Conservation (phyloP, 768 basidiomycete genomes). For the Amanita pallidorosea region DNA sequence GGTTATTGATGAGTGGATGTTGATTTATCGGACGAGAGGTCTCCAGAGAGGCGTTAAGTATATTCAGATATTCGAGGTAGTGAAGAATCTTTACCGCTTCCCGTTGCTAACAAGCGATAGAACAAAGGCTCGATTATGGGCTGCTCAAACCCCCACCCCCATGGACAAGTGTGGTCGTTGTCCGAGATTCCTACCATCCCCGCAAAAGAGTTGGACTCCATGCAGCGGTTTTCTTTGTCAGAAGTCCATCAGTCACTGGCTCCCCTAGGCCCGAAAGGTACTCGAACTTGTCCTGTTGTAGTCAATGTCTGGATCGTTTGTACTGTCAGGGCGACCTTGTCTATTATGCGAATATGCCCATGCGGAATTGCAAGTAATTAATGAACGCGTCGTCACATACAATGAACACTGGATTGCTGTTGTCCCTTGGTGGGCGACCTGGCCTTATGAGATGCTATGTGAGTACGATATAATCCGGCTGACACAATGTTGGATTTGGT, state of each 20-base stretch:
- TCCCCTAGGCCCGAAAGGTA: slow-evolving; percentile 43
- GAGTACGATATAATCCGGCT: slow-evolving; percentile 12
- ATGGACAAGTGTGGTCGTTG: slow-evolving; percentile 83
- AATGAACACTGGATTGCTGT: slow-evolving; percentile 76
- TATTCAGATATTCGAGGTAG: slow-evolving; percentile 85
- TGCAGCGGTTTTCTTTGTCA: slow-evolving; percentile 37
- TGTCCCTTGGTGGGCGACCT: slow-evolving; percentile 93
- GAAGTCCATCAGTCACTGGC: slow-evolving; percentile 28
- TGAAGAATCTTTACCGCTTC: not conserved
- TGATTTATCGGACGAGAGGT: slow-evolving; percentile 51
- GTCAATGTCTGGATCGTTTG: not conserved
- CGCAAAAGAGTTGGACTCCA: slow-evolving; percentile 49
- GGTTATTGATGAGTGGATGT: slow-evolving; percentile 67
- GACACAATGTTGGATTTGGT: not conserved
- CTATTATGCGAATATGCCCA: slow-evolving; percentile 75
- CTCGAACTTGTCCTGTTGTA: not conserved
- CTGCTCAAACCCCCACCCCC: slow-evolving; percentile 90
- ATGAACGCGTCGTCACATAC: slow-evolving; percentile 50
- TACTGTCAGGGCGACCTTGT: slow-evolving; percentile 40
- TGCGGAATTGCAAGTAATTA: slow-evolving; percentile 37
- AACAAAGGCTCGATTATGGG: slow-evolving; percentile 95
- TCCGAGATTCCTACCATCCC: slow-evolving; percentile 64
- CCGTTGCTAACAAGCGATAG: slow-evolving; percentile 15
- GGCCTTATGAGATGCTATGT: slow-evolving; percentile 86
- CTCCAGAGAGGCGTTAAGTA: slow-evolving; percentile 59